Base-by-base conservation (phyloP, 1,284 basidiomycete genomes). In the Fomitopsis betulina region DNA sequence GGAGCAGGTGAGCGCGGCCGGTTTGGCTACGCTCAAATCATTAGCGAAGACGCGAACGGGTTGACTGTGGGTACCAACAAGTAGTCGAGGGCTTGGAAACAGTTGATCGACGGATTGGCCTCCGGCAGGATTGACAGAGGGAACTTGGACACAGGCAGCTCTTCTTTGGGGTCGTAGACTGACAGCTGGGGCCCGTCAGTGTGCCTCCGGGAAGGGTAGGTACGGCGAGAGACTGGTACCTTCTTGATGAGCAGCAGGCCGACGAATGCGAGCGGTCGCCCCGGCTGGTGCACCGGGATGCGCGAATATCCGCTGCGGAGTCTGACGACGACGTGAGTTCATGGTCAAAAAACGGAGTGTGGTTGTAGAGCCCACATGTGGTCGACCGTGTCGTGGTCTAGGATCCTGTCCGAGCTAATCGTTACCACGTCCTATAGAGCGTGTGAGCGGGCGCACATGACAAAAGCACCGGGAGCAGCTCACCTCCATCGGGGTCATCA, bases 231-330 rank as follows among this genome's bases (percentile, higher is more conserved):
- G 27, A 1, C 37, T 30, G 0, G 8, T 42, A 87, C 90, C 79
- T 88, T 90, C 69, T 96, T 96, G 54, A 95, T 82, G 17, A 98
- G 83, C 3, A 99, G 79, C 65, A 98, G 83, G 0, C 96, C 96
- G 13, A 92, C 75, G 68, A 97, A 98, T 42, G 92, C 84, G 13
- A 85, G 75, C 1, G 87, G 83, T 55, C 91, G 82, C 4, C 83
- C 84, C 3, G 90, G 82, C 64, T 91, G 86, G 69, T 98, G 91
- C 1, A 99, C 83, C 0, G 96, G 96, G 64, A 98, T 94, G 25
- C 96, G 87, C 1, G 94, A 97, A 72, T 98, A 98, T 0, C 96
- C 96, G 58, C 88, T 93, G 17, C 84, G 70, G 17, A 91, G 70
- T 54, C 84, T 89, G 63, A 23, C 12, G 30, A 23, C 47, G 13